phyloP scores from a whole-genome alignment of 2,329 filamentous ascomycete genomes.

The Claviceps capensis region DNA sequence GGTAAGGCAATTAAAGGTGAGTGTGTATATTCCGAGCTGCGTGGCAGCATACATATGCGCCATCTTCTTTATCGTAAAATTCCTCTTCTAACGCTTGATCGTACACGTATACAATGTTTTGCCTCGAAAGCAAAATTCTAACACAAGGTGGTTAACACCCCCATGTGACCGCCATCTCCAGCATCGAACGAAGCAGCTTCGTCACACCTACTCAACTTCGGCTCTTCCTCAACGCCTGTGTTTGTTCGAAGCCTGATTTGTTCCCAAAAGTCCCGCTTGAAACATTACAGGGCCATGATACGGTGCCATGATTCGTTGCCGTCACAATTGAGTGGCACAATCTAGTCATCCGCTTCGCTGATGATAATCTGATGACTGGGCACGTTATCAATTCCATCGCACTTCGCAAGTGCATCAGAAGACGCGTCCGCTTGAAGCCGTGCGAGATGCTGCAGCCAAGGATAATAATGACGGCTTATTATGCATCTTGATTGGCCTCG shows the following conservation, averaged over 20 bases:
- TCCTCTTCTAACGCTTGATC: conserved; percentile 10
- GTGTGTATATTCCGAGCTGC: not conserved
- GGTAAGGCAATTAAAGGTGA: too few relatives aligned
- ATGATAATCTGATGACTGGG: too few relatives aligned
- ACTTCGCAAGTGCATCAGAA: too few relatives aligned
- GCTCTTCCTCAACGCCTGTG: not conserved
- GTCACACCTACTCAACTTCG: not conserved
- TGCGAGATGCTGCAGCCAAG: too few relatives aligned
- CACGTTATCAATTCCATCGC: too few relatives aligned
- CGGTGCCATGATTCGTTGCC: too few relatives aligned
- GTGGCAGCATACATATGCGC: conserved; percentile 3
- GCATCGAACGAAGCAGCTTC: conserved; percentile 5
- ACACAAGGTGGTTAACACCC: conserved; percentile 20
- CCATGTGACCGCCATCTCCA: conserved; percentile 10
- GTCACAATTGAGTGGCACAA: too few relatives aligned
- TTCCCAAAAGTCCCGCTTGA: conserved; percentile 3
- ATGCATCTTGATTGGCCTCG: too few relatives aligned
- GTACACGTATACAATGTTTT: conserved; percentile 16
- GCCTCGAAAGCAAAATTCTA: conserved; percentile 9
- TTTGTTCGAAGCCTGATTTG: not conserved
- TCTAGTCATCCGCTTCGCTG: too few relatives aligned
- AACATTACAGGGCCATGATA: not conserved
- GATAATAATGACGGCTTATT: too few relatives aligned
- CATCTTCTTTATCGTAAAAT: conserved; percentile 11
- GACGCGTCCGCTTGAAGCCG: too few relatives aligned